Base-by-base conservation (phyloP, 2,329 filamentous ascomycete species). In the Colletotrichum viniferum region DNA sequence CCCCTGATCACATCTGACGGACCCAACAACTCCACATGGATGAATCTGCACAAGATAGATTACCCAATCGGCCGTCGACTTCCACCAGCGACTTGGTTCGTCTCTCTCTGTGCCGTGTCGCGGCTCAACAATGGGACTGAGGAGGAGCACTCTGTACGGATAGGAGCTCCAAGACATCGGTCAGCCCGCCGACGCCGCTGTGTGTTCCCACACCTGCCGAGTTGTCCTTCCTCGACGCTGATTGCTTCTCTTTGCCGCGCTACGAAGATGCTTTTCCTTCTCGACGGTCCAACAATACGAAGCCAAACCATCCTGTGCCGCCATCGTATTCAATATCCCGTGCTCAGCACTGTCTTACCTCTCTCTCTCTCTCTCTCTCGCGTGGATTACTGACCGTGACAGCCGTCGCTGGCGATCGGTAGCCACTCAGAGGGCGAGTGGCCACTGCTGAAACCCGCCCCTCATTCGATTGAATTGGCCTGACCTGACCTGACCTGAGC, bases 31-130 rank as follows among this genome's bases (percentile, higher is more conserved):
- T 52, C 69, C 73, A 73, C 73, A 73, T 52, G 69, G 69, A 68
- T 73, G 73, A 68, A 73, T 75, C 69, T 75, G 63, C 73, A 73
- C 69, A 73, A 65, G 69, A 69, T 58, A 64, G 63, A 64, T 68
- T 68, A 18, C 69, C 69, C 73, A 68, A 75, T 73, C 63, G 58
- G 69, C 73, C 73, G 18, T 60, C 55, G 30, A 34, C 21, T 21
- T 61, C 63, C 60, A 48, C 21, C 60, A 32, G 32, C 69, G 36
- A 52, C 38, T 56, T 52, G 60, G 60, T 55, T 71, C 38, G 68
- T 67, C 56, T 67, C 56, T 64, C 30, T 70, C 18, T 21, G 24
- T 16, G 21, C 24, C n/a, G 43, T 64, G 14, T 56, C 36, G 65
- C 48, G 55, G 67, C 67, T 70, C 52, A 52, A 55, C 68, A 70